phyloP scores from a whole-genome alignment of 2,329 filamentous ascomycete genomes.

The Colletotrichum sp. region DNA sequence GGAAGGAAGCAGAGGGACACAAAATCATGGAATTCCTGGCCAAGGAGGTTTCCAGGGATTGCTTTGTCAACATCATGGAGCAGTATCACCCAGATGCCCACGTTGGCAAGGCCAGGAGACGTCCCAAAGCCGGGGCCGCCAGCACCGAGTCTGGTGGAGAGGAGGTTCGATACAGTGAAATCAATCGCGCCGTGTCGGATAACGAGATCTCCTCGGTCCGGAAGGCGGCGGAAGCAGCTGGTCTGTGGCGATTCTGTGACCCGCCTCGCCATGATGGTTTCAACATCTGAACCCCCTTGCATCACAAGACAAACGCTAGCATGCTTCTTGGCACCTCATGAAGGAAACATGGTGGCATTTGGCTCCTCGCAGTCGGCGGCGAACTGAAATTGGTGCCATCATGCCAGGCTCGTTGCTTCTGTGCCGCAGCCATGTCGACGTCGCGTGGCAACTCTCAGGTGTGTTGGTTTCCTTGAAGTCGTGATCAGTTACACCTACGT shows the following conservation, averaged over 20 bases:
- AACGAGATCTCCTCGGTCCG: conserved; percentile 71
- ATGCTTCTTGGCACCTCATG: neutral
- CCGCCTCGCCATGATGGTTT: conserved; percentile 57
- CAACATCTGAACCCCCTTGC: conserved; percentile 42
- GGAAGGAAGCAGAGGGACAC: conserved; percentile 73
- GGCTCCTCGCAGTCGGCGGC: neutral
- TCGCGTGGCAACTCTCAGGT: neutral
- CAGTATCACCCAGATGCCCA: conserved; percentile 84
- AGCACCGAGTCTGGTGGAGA: conserved; percentile 35
- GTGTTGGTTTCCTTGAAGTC: neutral
- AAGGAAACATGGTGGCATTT: neutral
- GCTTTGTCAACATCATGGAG: conserved; percentile 89
- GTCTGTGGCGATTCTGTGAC: conserved; percentile 82
- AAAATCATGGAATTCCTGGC: conserved; percentile 81
- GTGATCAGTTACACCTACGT: neutral
- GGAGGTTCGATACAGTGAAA: conserved; percentile 73
- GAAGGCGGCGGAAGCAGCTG: conserved; percentile 71
- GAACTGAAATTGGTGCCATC: neutral
- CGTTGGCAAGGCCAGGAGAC: conserved; percentile 71
- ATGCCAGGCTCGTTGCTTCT: neutral
- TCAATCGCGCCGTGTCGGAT: conserved; percentile 72
- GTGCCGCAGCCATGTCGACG: neutral
- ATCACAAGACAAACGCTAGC: neutral
- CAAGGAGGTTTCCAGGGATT: conserved; percentile 72
- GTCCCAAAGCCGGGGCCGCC: conserved; percentile 34